Percentiles rank a stretch among this genome's conserved stretches.
These are phyloP conservation scores for Helicocarpus griseus DNA, from an alignment of 2,329 filamentous ascomycete species.

Conservation along the genomic window DNA sequence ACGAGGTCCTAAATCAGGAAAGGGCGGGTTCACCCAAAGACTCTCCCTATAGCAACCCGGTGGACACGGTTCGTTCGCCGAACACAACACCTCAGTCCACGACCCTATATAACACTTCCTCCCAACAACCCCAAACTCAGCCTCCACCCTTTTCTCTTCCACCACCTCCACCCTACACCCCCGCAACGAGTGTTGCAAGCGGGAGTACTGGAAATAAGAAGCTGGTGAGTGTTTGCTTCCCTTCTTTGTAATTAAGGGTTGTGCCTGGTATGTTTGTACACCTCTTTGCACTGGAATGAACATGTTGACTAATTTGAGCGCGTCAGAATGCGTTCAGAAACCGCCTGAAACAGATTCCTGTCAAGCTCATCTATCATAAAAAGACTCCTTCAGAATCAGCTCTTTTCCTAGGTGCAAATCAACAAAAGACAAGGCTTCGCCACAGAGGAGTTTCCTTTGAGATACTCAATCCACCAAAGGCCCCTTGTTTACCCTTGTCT, in stretches of 20 bases:
- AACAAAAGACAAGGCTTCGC: conserved; percentile 5
- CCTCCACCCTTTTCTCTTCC: neutral
- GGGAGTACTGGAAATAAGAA: conserved; percentile 1
- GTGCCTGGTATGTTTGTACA: neutral
- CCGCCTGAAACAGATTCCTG: conserved; percentile 10
- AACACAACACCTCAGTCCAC: neutral
- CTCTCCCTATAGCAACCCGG: neutral
- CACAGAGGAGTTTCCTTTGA: conserved; percentile 14
- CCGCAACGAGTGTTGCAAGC: neutral
- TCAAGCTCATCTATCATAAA: conserved; percentile 7
- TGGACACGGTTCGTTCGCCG: neutral
- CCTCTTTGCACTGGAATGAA: neutral
- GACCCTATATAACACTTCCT: neutral
- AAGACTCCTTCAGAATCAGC: conserved; percentile 9
- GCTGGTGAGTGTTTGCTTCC: conserved; percentile 10
- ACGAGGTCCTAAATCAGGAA: neutral
- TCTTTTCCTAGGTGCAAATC: neutral
- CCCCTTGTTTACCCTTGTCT: neutral
- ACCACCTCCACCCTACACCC: neutral
- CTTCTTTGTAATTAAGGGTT: neutral
- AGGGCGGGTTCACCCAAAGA: no score
- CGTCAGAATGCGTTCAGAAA: conserved; percentile 12
- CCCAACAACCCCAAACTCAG: neutral
- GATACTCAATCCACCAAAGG: conserved; percentile 11
- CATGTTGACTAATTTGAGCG: conserved; percentile 8